Conservation (phyloP, 2,329 filamentous ascomycete genomes). For the Tympanopsis confertula region DNA sequence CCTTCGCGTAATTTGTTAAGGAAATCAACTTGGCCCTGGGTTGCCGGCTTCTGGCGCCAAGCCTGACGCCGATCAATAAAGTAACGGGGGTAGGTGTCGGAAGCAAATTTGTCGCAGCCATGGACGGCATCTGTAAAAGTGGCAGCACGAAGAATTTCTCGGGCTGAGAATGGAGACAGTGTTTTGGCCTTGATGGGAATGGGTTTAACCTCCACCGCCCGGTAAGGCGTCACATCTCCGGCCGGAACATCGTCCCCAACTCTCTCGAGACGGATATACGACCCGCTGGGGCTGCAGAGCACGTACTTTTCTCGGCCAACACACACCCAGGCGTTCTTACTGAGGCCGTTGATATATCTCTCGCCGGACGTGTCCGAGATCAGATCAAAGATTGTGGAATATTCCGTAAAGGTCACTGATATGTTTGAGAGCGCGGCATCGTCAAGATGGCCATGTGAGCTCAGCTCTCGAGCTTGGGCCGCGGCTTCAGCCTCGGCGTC, state of each 20-base stretch:
- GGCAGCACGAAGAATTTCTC: slow-evolving; percentile 50
- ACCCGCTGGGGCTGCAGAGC: slow-evolving; percentile 53
- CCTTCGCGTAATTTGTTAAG: slow-evolving; percentile 52
- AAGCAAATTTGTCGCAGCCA: slow-evolving; percentile 73
- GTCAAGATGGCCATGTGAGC: not conserved
- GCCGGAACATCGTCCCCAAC: slow-evolving; percentile 18
- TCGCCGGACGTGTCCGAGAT: slow-evolving; percentile 73
- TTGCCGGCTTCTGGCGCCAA: slow-evolving; percentile 63
- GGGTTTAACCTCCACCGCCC: slow-evolving; percentile 34
- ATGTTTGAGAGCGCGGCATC: slow-evolving; percentile 17
- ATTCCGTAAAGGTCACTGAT: slow-evolving; percentile 70
- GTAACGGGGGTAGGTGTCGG: slow-evolving; percentile 48
- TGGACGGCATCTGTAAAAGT: slow-evolving; percentile 68
- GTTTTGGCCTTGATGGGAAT: slow-evolving; percentile 25
- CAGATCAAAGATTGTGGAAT: slow-evolving; percentile 82
- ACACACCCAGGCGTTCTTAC: slow-evolving; percentile 71
- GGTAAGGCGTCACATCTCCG: slow-evolving; percentile 17
- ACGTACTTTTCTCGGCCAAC: slow-evolving; percentile 61
- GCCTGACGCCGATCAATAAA: slow-evolving; percentile 54
- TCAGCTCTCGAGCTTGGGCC: slow-evolving; percentile 2
- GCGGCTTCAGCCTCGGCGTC: slow-evolving; percentile 14
- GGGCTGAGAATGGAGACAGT: slow-evolving; percentile 52
- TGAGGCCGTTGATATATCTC: slow-evolving; percentile 65
- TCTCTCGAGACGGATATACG: slow-evolving; percentile 42
- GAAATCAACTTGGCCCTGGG: slow-evolving; percentile 53